Base-by-base conservation (phyloP, 2,329 filamentous ascomycete genomes). In the Neonectria magnoliae region DNA sequence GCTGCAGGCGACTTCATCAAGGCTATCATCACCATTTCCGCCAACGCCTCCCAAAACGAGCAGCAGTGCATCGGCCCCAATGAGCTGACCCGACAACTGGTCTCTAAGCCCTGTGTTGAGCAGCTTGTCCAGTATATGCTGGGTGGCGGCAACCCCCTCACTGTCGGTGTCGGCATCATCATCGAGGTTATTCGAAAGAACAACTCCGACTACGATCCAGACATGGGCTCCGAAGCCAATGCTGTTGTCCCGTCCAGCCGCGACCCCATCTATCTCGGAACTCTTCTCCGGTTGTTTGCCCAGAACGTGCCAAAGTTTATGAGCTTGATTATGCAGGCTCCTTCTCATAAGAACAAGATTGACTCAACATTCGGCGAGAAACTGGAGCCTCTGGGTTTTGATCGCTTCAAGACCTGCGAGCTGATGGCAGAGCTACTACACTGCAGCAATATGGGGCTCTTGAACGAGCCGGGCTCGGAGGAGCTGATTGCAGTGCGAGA, bases 101-200 rank as follows among this genome's bases (percentile, higher is more conserved):
- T 99, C 2, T 98, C 96, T 1, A 88, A 91, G 67, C 81, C 88
- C 16, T 98, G 94, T 73, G 89, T 97, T 56, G 88, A 95, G 75
- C 89, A 89, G 64, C 86, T 99, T n/a, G 93, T 98, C 64, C 84
- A 87, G 14, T 93, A 95, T 73, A 99, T 99, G 96, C 87, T 98
- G 14, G 87, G 90, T 56, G 96, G 96, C 42, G 96, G 96, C 27
- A 98, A 99, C 74, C 92, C 96, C 6, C 81, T 99, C 63, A 98
- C 95, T 0, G 97, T 98, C 16, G 96, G 96, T 54, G 96, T 99
- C 11, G 96, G 96, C 20, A 98, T 98, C 74, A 88, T 99, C 36
- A 99, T 99, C 68, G 96, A 99, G 80, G 96, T 99, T 50, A 99
- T 99, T 77, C 89, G 96, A 65, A 99, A 99, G 82, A 99, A 99